These are phyloP conservation scores for Populus hybrid DNA, from an alignment of 441 rosid species.

Conservation along the genomic window DNA sequence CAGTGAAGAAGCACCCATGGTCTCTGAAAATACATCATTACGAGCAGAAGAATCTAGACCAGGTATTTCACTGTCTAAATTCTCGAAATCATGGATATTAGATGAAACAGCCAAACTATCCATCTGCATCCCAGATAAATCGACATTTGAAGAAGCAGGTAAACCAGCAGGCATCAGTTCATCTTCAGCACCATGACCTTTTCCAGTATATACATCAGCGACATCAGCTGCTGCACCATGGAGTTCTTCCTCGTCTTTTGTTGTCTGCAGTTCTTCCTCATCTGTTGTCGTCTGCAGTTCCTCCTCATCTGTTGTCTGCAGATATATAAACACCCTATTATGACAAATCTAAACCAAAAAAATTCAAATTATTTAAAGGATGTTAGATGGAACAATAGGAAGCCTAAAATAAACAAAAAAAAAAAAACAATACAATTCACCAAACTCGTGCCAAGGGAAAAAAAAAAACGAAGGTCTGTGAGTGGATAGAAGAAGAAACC, in stretches of 20 bases:
- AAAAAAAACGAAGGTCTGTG: background rate
- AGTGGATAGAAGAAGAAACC: conserved; percentile 14
- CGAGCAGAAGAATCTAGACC: conserved; percentile 74
- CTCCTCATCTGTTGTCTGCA: background rate
- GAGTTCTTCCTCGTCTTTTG: conserved; percentile 50
- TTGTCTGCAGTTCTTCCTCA: conserved; percentile 32
- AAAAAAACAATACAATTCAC: background rate
- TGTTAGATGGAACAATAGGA: background rate
- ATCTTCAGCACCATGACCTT: conserved; percentile 47
- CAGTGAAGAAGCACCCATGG: conserved; percentile 53
- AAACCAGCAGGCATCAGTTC: conserved; percentile 38
- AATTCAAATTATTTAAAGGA: conserved; percentile 1
- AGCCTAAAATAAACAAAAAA: background rate
- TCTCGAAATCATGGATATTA: conserved; percentile 42
- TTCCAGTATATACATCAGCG: conserved; percentile 31
- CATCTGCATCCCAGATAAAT: conserved; percentile 42
- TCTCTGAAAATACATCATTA: conserved; percentile 54
- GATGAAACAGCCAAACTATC: conserved; percentile 36
- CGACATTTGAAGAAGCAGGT: conserved; percentile 45
- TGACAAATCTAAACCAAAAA: conserved; percentile 5
- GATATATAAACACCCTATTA: background rate
- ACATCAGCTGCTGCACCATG: conserved; percentile 25
- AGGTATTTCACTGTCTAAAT: conserved; percentile 75
- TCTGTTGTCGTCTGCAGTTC: too few species aligned
- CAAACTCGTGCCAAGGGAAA: background rate